Evolutionary conservation across 805 yeast species (phyloP).

Genomic region (Zygotorulaspora chibaensis): DNA sequence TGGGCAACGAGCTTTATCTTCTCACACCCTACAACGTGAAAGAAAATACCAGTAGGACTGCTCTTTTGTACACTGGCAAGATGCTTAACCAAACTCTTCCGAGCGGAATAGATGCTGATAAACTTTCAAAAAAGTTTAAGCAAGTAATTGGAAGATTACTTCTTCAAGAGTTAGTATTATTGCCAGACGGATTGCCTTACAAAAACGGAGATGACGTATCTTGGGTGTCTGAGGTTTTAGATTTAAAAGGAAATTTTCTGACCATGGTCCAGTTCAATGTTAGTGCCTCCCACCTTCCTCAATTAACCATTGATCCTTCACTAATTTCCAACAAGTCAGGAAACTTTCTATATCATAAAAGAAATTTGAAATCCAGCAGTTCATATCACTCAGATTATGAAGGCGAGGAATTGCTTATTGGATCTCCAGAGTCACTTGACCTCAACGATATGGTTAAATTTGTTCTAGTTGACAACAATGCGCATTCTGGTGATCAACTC

Average conservation of each 20-base stretch:
- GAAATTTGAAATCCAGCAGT: background rate
- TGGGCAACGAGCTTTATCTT: constrained; percentile 28
- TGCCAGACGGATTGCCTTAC: constrained; percentile 19
- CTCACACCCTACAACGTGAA: constrained; percentile 13
- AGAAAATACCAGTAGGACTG: constrained; percentile 4
- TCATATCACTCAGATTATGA: background rate
- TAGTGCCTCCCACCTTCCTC: constrained; percentile 8
- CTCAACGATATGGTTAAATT: background rate
- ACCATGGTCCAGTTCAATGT: constrained; percentile 15
- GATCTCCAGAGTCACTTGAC: background rate
- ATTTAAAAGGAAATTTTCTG: constrained; percentile 25
- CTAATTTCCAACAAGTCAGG: constrained; percentile 9
- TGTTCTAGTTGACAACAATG: constrained; percentile 16
- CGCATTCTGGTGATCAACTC: constrained; percentile 12
- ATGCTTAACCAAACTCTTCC: background rate
- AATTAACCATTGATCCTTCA: constrained; percentile 5
- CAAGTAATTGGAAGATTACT: constrained; percentile 24
- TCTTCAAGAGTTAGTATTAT: constrained; percentile 13
- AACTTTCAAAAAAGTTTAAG: constrained; percentile 15
- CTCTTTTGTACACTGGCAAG: constrained; percentile 12
- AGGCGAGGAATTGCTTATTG: background rate
- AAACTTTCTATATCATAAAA: constrained; percentile 11
- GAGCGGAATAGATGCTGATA: background rate
- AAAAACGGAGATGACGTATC: constrained; percentile 29
- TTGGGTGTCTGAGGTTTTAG: constrained; percentile 32